These are phyloP conservation scores for Cercospora nicotianae DNA, from an alignment of 2,329 filamentous ascomycete species.

Conservation along the genomic window DNA sequence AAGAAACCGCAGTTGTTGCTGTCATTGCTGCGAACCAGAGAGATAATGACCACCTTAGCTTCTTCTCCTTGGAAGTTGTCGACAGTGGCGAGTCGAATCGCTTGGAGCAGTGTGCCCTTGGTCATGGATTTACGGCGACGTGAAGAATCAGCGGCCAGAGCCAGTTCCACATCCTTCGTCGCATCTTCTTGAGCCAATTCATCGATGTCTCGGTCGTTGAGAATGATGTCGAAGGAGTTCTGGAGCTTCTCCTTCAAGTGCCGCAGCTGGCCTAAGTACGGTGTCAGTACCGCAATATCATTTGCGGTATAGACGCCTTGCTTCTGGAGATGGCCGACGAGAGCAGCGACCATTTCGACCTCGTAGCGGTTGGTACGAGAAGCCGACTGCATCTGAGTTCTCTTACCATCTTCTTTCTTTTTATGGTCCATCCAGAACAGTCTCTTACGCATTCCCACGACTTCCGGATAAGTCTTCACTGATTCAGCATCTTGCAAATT, in stretches of 20 bases:
- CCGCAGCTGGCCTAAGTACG: conserved; percentile 60
- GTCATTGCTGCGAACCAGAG: conserved; percentile 69
- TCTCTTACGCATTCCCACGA: conserved; percentile 54
- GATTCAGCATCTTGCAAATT: conserved; percentile 52
- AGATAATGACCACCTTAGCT: conserved; percentile 68
- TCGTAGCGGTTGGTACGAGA: conserved; percentile 62
- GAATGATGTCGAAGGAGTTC: conserved; percentile 43
- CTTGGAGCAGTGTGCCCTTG: conserved; percentile 15
- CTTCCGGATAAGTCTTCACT: conserved; percentile 27
- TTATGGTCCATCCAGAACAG: conserved; percentile 65
- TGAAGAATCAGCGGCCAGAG: not conserved
- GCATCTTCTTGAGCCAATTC: conserved; percentile 12
- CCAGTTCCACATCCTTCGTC: not conserved
- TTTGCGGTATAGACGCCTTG: conserved; percentile 57
- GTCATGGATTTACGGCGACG: not conserved
- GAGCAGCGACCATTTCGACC: conserved; percentile 60
- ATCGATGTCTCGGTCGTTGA: conserved; percentile 56
- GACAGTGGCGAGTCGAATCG: conserved; percentile 45
- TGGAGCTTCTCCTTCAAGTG: conserved; percentile 45
- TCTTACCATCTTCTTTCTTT: conserved; percentile 45
- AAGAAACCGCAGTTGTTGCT: conserved; percentile 62
- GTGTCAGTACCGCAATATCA: conserved; percentile 71
- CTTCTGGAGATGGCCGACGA: conserved; percentile 65
- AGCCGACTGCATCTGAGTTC: conserved; percentile 24
- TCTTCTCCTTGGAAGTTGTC: conserved; percentile 76